phyloP scores from a whole-genome alignment of 768 basidiomycete genomes.

The Cyclocybe aegerita region DNA sequence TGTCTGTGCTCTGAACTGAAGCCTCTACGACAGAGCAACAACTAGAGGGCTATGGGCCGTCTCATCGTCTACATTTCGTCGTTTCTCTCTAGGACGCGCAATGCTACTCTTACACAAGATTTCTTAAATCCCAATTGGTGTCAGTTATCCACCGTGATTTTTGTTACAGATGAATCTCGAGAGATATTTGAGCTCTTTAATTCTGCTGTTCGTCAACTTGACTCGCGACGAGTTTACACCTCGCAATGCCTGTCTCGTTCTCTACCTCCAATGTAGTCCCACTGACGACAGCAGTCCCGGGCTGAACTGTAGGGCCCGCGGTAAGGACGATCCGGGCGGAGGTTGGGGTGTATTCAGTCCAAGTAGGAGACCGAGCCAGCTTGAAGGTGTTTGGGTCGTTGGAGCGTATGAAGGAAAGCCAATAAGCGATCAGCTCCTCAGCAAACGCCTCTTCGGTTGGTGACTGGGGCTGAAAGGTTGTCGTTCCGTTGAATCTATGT shows the following conservation, averaged over 20 bases:
- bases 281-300: conserved; percentile 6
- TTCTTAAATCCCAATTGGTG: too few relatives aligned
- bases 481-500: conserved; percentile 55
- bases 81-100: too few relatives aligned
- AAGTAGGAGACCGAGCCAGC: conserved; percentile 47
- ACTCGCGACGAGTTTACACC: conserved; percentile 19
- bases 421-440: conserved; percentile 61
- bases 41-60: too few relatives aligned
- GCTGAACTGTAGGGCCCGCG: conserved; percentile 7
- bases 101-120: too few relatives aligned
- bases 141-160: too few relatives aligned
- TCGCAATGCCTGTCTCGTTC: conserved; percentile 4
- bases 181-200: not conserved
- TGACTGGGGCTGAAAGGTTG: conserved; percentile 45
- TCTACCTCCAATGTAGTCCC: conserved; percentile 17
- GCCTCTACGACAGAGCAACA: too few relatives aligned
- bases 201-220: conserved; percentile 15
- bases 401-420: conserved; percentile 63
- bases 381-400: conserved; percentile 57
- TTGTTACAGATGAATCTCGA: too few relatives aligned
- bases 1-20: too few relatives aligned
- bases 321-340: conserved; percentile 16
- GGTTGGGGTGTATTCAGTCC: conserved; percentile 28
- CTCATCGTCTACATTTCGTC: too few relatives aligned
- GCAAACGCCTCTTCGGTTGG: conserved; percentile 50